Evolutionary conservation across 2,329 filamentous ascomycete species (phyloP).

Genomic region (Nemania sp.): DNA sequence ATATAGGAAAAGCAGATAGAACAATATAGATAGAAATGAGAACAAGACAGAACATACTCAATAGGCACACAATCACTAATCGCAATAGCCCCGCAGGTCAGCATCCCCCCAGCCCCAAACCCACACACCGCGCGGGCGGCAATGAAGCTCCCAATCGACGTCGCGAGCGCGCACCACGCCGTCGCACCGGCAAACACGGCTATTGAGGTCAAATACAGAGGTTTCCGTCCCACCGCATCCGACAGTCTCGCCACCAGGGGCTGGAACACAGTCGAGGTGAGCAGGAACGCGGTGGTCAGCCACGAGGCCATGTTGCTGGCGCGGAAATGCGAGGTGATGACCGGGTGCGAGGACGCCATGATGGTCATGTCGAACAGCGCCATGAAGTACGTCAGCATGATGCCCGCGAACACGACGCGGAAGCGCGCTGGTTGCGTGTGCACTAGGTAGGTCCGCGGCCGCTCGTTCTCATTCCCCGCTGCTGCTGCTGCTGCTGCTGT

Average conservation of each 20-base stretch:
- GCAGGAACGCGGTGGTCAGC: constrained; percentile 82
- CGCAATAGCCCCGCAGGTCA: constrained; percentile 77
- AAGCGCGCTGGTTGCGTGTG: constrained; percentile 64
- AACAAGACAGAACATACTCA: constrained; percentile 58
- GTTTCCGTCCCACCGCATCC: constrained; percentile 77
- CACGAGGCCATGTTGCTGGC: constrained; percentile 84
- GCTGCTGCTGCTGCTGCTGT: constrained; percentile 1
- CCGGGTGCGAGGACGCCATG: constrained; percentile 84
- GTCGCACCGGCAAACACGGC: constrained; percentile 73
- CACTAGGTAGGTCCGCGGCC: constrained; percentile 55
- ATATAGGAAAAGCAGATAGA: neutral
- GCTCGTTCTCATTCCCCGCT: neutral
- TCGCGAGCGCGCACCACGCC: constrained; percentile 75
- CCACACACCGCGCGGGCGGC: constrained; percentile 77
- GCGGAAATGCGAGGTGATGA: constrained; percentile 83
- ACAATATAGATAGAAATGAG: neutral
- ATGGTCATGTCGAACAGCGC: constrained; percentile 80
- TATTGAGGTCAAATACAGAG: constrained; percentile 73
- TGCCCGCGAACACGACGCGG: constrained; percentile 71
- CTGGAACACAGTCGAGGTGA: constrained; percentile 82
- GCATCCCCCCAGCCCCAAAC: constrained; percentile 77
- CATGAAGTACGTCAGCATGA: constrained; percentile 69
- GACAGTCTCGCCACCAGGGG: constrained; percentile 80
- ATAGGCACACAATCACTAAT: constrained; percentile 81
- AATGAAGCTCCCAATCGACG: constrained; percentile 77